Conservation (phyloP, 805 yeast species). For the Wickerhamiella dianesei region DNA sequence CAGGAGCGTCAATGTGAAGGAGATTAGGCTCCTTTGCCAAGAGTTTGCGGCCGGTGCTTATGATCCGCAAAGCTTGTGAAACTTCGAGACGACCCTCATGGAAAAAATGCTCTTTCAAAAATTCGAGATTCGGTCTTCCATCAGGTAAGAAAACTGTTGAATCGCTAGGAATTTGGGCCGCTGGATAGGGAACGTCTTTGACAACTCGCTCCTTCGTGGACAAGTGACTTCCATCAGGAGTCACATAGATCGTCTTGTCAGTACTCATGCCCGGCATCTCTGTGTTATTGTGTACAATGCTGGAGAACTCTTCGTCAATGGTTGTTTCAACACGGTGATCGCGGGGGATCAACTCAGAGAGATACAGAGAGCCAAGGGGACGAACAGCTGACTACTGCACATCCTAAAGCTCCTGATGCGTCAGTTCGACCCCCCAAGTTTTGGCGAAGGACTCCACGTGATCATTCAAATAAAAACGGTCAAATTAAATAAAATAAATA, state of each 20-base stretch:
- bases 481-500: too few species aligned
- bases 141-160: conserved; percentile 53
- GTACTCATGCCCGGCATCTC: not conserved
- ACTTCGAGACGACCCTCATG: conserved; percentile 69
- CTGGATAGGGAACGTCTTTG: conserved; percentile 51
- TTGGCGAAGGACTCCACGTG: too few species aligned
- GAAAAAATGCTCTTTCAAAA: conserved; percentile 58
- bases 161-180: conserved; percentile 49
- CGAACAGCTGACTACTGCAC: too few species aligned
- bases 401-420: too few species aligned
- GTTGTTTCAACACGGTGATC: not conserved
- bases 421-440: too few species aligned
- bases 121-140: conserved; percentile 51
- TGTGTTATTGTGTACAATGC: too few species aligned
- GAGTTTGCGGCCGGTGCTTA: conserved; percentile 48
- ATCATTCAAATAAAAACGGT: not conserved
- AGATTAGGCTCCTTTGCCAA: conserved; percentile 65
- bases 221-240: conserved; percentile 37
- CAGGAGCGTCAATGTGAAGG: conserved; percentile 75
- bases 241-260: conserved; percentile 12
- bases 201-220: conserved; percentile 48
- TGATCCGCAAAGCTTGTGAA: conserved; percentile 54
- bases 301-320: too few species aligned
- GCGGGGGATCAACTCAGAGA: not conserved
- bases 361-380: too few species aligned